Evolutionary conservation across 768 basidiomycete species (phyloP).

Genomic region (Royoungia palumana): DNA sequence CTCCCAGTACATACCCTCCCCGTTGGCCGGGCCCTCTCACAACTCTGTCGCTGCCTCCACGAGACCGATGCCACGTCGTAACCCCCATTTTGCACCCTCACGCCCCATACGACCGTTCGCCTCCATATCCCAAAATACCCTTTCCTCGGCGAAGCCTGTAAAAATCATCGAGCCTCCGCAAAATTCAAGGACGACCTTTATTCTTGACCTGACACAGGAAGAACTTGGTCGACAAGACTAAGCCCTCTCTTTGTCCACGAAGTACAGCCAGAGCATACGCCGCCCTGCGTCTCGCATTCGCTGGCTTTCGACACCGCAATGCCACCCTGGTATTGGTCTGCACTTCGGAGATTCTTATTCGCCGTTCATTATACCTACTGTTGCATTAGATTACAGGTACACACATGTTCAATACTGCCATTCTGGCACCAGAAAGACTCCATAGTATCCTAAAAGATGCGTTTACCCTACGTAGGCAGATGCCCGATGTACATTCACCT

Average conservation of each 20-base stretch:
- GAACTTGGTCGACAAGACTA: conserved; percentile 72
- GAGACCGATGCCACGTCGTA: conserved; percentile 39
- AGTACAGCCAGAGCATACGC: too few species aligned
- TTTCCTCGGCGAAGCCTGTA: conserved; percentile 44
- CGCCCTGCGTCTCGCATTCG: too few species aligned
- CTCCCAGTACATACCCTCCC: conserved; percentile 55
- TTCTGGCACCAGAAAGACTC: not conserved
- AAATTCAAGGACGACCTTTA: conserved; percentile 65
- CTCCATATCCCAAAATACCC: conserved; percentile 40
- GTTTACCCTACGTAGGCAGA: not conserved
- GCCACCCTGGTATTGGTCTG: not conserved
- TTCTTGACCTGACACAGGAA: conserved; percentile 78
- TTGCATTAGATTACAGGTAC: conserved; percentile 16
- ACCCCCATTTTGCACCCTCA: conserved; percentile 61
- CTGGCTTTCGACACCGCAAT: not conserved
- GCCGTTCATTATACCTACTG: conserved; percentile 23
- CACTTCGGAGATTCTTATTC: conserved; percentile 17
- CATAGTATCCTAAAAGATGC: not conserved
- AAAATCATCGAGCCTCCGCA: conserved; percentile 81
- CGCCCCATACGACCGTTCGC: conserved; percentile 79
- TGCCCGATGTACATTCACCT: too few species aligned
- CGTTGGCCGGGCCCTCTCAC: conserved; percentile 48
- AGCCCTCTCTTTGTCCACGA: conserved; percentile 3
- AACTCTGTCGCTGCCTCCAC: conserved; percentile 31
- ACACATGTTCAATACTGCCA: conserved; percentile 15